These are phyloP conservation scores for Penicillium sumatraense DNA, from an alignment of 2,329 filamentous ascomycete species.

Conservation along the genomic window DNA sequence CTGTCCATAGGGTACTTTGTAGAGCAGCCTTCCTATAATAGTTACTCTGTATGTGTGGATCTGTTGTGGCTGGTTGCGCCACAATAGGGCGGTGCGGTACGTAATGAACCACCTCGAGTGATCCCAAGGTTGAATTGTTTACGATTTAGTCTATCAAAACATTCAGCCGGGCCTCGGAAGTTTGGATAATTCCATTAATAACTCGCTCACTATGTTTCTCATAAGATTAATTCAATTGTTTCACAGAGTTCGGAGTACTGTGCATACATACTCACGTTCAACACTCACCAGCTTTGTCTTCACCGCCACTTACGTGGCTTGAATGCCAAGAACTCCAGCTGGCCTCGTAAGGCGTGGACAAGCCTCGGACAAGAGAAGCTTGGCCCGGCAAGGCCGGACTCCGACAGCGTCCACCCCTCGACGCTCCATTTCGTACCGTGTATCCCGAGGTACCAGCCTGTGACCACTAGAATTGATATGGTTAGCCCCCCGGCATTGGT, in stretches of 20 bases:
- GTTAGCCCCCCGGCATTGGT: neutral
- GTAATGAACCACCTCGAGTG: neutral
- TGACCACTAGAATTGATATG: conserved; percentile 1
- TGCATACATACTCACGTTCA: neutral
- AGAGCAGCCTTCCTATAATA: no score
- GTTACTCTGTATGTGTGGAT: neutral
- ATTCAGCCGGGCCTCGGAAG: neutral
- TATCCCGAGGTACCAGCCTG: conserved; percentile 7
- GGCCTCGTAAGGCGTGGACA: conserved; percentile 29
- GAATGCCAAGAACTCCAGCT: conserved; percentile 17
- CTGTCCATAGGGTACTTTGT: no score
- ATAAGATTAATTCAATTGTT: neutral
- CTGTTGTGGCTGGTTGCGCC: neutral
- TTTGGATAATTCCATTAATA: neutral
- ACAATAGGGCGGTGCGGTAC: neutral
- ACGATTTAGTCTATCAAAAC: no score
- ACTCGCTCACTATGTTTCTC: neutral
- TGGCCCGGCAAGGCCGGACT: conserved; percentile 17
- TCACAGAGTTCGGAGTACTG: no score
- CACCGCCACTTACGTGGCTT: conserved; percentile 21
- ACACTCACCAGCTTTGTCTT: neutral
- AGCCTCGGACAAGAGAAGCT: conserved; percentile 33
- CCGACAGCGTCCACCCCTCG: neutral
- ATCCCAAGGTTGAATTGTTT: no score
- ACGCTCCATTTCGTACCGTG: conserved; percentile 4